Percentiles rank a stretch among this genome's conserved stretches.
These are phyloP conservation scores for Rossbeevera mucosa DNA, from an alignment of 768 basidiomycete genomes.

Conservation along the genomic window DNA sequence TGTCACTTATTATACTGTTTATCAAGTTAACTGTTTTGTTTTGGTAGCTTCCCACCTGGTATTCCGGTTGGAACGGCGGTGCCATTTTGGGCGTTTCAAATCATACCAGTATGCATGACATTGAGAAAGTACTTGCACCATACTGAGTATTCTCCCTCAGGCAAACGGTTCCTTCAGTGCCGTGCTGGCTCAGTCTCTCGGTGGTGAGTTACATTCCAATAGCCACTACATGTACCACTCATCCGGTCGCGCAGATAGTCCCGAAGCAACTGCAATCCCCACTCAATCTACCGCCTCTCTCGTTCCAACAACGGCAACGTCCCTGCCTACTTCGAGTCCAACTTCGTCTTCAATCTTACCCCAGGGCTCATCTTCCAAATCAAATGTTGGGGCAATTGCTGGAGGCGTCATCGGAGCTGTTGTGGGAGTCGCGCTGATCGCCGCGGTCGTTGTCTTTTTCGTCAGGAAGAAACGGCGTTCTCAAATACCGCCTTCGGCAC, in stretches of 20 bases:
- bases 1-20: not conserved
- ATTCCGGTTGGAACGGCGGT: slow-evolving; percentile 48
- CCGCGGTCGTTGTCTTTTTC: slow-evolving; percentile 38
- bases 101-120: slow-evolving; percentile 40
- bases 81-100: slow-evolving; percentile 61
- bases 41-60: slow-evolving; percentile 40
- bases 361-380: slow-evolving; percentile 2
- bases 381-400: slow-evolving; percentile 51
- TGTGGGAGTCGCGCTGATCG: slow-evolving; percentile 42
- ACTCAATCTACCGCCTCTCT: slow-evolving; percentile 25
- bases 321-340: slow-evolving; percentile 10
- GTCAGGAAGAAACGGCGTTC: slow-evolving; percentile 28
- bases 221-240: not conserved
- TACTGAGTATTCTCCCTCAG: slow-evolving; percentile 21
- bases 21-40: not conserved
- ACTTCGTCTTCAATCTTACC: slow-evolving; percentile 6
- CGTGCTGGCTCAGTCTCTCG: slow-evolving; percentile 32
- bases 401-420: slow-evolving; percentile 68
- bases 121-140: not conserved
- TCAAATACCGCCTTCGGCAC: slow-evolving; percentile 15
- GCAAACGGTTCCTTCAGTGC: slow-evolving; percentile 37
- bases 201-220: slow-evolving; percentile 16
- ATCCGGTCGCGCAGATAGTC: slow-evolving; percentile 29
- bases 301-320: slow-evolving; percentile 8
- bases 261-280: slow-evolving; percentile 41